Evolutionary conservation across 768 basidiomycete species (phyloP).

Genomic region (Podaxis pistillaris): DNA sequence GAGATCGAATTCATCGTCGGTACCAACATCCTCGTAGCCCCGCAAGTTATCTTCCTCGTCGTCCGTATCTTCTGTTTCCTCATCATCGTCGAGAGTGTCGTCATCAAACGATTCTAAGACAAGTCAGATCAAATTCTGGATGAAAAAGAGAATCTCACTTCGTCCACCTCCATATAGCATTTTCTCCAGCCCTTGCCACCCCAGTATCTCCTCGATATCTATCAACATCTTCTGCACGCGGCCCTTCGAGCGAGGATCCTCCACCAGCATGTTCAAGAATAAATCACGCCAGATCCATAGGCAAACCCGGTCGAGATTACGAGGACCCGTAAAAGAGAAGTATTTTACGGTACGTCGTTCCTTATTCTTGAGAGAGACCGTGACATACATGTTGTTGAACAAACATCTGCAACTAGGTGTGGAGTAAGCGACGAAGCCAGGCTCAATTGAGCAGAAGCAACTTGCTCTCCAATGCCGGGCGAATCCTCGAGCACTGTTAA

Average conservation of each 20-base stretch:
- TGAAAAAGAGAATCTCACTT: slow-evolving; percentile 32
- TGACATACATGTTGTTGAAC: slow-evolving; percentile 43
- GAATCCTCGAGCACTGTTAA: slow-evolving; percentile 40
- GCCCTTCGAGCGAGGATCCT: slow-evolving; percentile 26
- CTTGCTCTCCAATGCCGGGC: slow-evolving; percentile 38
- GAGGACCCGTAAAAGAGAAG: slow-evolving; percentile 47
- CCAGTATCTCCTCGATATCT: slow-evolving; percentile 53
- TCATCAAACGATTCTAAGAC: slow-evolving; percentile 22
- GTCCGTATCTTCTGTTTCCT: slow-evolving; percentile 27
- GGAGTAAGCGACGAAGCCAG: not conserved
- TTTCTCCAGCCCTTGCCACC: slow-evolving; percentile 50
- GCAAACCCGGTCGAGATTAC: slow-evolving; percentile 41
- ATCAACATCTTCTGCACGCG: slow-evolving; percentile 51
- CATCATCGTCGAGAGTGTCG: slow-evolving; percentile 21
- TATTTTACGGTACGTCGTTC: slow-evolving; percentile 43
- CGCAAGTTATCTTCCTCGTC: slow-evolving; percentile 22
- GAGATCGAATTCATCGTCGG: slow-evolving; percentile 23
- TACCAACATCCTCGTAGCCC: slow-evolving; percentile 14
- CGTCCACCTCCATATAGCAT: slow-evolving; percentile 56
- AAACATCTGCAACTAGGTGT: slow-evolving; percentile 52
- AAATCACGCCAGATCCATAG: slow-evolving; percentile 74
- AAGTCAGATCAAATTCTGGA: slow-evolving; percentile 1
- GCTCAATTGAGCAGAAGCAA: slow-evolving; percentile 3
- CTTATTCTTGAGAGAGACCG: slow-evolving; percentile 42
- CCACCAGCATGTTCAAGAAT: slow-evolving; percentile 49